Evolutionary conservation across 2,329 filamentous ascomycete genomes (phyloP).

Genomic region (Colletotrichum falcatum): DNA sequence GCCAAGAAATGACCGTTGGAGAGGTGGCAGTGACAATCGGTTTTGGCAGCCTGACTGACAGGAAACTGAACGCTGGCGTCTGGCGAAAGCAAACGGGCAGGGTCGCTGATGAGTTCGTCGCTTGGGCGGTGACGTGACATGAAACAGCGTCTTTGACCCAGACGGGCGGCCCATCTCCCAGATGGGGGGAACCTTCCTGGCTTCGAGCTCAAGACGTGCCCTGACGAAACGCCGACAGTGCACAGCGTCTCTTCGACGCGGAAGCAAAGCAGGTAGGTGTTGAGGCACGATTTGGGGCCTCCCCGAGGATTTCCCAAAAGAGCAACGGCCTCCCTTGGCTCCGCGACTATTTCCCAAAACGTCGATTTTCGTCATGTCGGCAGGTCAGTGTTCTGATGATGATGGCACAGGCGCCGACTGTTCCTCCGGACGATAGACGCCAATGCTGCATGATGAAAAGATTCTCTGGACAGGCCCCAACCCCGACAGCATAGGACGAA

Average conservation of each 20-base stretch:
- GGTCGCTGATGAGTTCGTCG: slow-evolving; percentile 24
- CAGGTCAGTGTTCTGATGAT: slow-evolving; percentile 18
- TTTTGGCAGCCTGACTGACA: slow-evolving; percentile 6
- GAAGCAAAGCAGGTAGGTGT: neutral
- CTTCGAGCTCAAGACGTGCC: slow-evolving; percentile 5
- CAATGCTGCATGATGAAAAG: slow-evolving; percentile 17
- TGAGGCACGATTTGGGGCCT: neutral
- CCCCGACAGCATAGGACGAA: slow-evolving; percentile 14
- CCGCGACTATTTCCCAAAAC: neutral
- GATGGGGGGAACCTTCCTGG: slow-evolving; percentile 15
- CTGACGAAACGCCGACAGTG: slow-evolving; percentile 14
- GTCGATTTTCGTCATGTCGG: slow-evolving; percentile 18
- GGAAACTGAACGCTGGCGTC: neutral
- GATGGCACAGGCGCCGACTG: slow-evolving; percentile 1
- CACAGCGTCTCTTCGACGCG: neutral
- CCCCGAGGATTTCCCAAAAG: neutral
- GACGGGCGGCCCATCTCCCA: slow-evolving; percentile 1
- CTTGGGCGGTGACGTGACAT: slow-evolving; percentile 22
- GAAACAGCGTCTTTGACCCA: slow-evolving; percentile 31
- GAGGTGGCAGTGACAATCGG: slow-evolving; percentile 15
- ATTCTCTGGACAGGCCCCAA: neutral
- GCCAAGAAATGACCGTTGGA: slow-evolving; percentile 22
- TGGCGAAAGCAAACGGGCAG: slow-evolving; percentile 1
- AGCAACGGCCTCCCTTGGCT: neutral
- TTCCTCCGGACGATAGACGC: slow-evolving; percentile 20